Conservation (phyloP, 768 basidiomycete species). For the Boletus speciosus region DNA sequence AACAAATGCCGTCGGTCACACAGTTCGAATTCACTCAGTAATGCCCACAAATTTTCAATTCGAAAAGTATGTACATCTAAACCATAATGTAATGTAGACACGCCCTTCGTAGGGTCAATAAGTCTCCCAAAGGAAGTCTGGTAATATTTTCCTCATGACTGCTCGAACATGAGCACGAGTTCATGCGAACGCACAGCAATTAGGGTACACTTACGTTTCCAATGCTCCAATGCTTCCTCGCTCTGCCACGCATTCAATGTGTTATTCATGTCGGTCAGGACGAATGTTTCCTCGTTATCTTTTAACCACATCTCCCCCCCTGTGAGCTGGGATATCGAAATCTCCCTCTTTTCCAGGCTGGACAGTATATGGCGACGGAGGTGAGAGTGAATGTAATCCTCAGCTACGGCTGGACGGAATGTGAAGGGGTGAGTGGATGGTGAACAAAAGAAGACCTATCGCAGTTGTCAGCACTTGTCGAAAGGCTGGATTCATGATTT, state of each 20-base stretch:
- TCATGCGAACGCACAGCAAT: neutral
- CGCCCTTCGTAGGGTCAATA: slow-evolving; percentile 41
- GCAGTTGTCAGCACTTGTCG: slow-evolving; percentile 3
- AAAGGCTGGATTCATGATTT: slow-evolving; percentile 17
- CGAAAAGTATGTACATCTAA: neutral
- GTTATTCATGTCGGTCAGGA: slow-evolving; percentile 63
- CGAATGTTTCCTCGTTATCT: slow-evolving; percentile 40
- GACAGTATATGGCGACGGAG: slow-evolving; percentile 61
- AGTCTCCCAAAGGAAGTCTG: slow-evolving; percentile 73
- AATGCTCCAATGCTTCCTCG: slow-evolving; percentile 64
- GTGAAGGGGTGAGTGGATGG: slow-evolving; percentile 48
- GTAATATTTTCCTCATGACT: slow-evolving; percentile 81
- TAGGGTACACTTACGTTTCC: slow-evolving; percentile 54
- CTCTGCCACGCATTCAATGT: slow-evolving; percentile 64
- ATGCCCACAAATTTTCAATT: too few species aligned
- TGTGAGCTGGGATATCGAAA: slow-evolving; percentile 43
- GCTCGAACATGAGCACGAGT: slow-evolving; percentile 10
- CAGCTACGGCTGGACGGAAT: slow-evolving; percentile 52
- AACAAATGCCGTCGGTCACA: too few species aligned
- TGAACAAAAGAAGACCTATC: slow-evolving; percentile 82
- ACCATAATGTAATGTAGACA: neutral
- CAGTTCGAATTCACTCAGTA: neutral
- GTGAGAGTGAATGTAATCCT: slow-evolving; percentile 67
- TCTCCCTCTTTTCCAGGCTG: slow-evolving; percentile 50
- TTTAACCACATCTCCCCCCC: slow-evolving; percentile 16